Conservation (phyloP, 352 stramenopile genomes). For the Globisporangium yorkense region DNA sequence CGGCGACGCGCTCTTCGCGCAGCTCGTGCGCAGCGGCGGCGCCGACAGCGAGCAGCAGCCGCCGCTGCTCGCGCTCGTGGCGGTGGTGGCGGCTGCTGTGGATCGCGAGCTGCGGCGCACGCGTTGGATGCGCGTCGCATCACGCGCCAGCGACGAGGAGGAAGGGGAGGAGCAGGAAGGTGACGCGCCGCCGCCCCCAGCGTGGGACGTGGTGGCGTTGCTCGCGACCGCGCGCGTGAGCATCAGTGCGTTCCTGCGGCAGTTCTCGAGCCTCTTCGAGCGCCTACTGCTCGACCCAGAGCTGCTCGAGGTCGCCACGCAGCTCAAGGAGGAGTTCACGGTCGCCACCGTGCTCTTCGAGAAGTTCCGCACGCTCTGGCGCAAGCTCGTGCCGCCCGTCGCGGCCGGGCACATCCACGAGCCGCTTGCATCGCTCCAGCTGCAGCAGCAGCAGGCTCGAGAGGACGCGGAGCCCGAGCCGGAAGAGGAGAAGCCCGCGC, state of each 20-base stretch:
- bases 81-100: conserved; percentile 37
- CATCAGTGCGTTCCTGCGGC: conserved; percentile 57
- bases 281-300: conserved; percentile 67
- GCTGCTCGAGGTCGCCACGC: conserved; percentile 57
- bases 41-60: conserved; percentile 1
- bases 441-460: neutral
- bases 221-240: conserved; percentile 48
- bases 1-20: conserved; percentile 33
- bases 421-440: neutral
- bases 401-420: conserved; percentile 8
- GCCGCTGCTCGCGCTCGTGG: conserved; percentile 37
- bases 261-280: conserved; percentile 77
- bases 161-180: neutral
- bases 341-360: conserved; percentile 66
- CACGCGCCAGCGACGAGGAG: neutral
- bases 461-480: conserved; percentile 15
- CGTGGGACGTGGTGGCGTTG: conserved; percentile 30
- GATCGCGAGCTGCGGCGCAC: conserved; percentile 23
- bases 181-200: neutral
- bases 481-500: conserved; percentile 9
- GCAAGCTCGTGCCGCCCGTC: conserved; percentile 18
- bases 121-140: neutral
- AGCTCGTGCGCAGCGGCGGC: conserved; percentile 19
- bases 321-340: conserved; percentile 80
- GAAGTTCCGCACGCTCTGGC: conserved; percentile 71